phyloP scores from a whole-genome alignment of 2,329 filamentous ascomycete genomes.

The Aspergillus sp. region DNA sequence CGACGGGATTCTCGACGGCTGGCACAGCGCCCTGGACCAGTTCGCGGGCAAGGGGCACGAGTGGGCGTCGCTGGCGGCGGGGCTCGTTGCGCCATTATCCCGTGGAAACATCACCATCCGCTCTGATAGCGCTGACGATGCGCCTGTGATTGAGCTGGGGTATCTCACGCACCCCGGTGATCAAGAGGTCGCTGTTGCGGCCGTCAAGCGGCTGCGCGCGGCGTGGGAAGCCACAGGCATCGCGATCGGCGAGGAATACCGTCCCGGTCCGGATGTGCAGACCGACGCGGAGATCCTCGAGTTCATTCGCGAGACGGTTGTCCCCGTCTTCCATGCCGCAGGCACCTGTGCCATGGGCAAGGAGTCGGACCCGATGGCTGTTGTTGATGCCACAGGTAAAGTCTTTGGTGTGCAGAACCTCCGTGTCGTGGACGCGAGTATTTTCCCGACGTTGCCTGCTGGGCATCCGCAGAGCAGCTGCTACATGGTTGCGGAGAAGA shows the following conservation, averaged over 20 bases:
- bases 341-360: conserved; percentile 47
- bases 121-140: conserved; percentile 33
- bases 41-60: conserved; percentile 26
- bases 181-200: conserved; percentile 47
- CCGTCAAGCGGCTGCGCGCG: conserved; percentile 47
- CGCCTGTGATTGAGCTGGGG: conserved; percentile 50
- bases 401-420: conserved; percentile 34
- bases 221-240: conserved; percentile 33
- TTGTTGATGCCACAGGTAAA: conserved; percentile 37
- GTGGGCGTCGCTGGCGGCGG: conserved; percentile 35
- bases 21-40: conserved; percentile 12
- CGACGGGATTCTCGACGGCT: conserved; percentile 24
- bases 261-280: conserved; percentile 41
- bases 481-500: conserved; percentile 21
- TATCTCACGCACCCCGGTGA: conserved; percentile 49
- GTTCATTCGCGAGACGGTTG: conserved; percentile 30
- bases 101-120: conserved; percentile 50
- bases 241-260: conserved; percentile 34
- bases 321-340: conserved; percentile 39
- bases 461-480: conserved; percentile 17
- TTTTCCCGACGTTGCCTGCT: conserved; percentile 15
- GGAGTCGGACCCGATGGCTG: conserved; percentile 34
- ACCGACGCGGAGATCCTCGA: conserved; percentile 49
- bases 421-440: conserved; percentile 16
- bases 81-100: conserved; percentile 46